phyloP scores from a whole-genome alignment of 179 eudicot genomes.

The Gypsophila paniculata region DNA sequence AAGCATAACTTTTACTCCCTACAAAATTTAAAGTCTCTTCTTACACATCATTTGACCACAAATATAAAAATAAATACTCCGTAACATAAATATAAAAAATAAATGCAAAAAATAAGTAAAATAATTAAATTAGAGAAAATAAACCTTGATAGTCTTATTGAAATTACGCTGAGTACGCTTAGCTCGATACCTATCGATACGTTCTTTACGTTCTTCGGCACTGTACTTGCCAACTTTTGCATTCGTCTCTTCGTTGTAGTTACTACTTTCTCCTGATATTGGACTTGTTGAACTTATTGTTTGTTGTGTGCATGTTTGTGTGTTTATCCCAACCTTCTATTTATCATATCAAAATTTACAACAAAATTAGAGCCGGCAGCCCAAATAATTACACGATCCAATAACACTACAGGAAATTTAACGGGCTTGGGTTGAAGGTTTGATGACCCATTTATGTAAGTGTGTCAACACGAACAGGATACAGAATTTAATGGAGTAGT shows the following conservation, averaged over 20 bases:
- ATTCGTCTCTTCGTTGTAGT: slow-evolving; percentile 60
- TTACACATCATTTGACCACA: neutral
- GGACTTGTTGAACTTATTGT: slow-evolving; percentile 42
- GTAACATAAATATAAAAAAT: too few relatives aligned
- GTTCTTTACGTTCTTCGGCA: slow-evolving; percentile 83
- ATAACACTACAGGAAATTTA: too few relatives aligned
- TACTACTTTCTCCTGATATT: slow-evolving; percentile 33
- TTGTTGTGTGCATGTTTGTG: slow-evolving; percentile 25
- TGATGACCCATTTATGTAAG: too few relatives aligned
- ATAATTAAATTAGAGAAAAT: too few relatives aligned
- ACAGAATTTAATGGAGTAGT: too few relatives aligned
- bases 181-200: slow-evolving; percentile 77
- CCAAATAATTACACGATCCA: too few relatives aligned
- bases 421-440: too few relatives aligned
- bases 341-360: neutral
- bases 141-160: slow-evolving; percentile 85
- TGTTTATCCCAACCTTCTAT: slow-evolving; percentile 34
- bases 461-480: too few relatives aligned
- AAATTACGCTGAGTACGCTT: slow-evolving; percentile 82
- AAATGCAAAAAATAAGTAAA: too few relatives aligned
- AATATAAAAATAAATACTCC: too few relatives aligned
- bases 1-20: neutral
- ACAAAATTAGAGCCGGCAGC: too few relatives aligned
- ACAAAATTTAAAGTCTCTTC: neutral
- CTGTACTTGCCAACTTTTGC: slow-evolving; percentile 68